Base-by-base conservation (phyloP, 2,329 filamentous ascomycete species). In the Penicillium sp. region DNA sequence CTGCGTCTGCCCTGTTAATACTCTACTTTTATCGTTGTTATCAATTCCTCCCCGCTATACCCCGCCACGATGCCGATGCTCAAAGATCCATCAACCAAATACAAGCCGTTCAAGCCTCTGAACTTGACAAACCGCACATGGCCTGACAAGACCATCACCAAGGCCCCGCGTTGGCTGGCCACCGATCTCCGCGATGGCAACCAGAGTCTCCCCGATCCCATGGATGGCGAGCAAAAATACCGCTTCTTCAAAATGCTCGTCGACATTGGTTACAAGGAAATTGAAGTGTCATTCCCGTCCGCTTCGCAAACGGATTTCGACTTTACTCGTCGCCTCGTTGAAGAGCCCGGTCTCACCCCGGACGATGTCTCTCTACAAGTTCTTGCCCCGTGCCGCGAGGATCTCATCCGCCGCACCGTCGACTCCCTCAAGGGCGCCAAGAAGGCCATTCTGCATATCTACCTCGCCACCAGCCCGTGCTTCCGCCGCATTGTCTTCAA, bases 181-280 rank as follows among this genome's bases (percentile, higher is more conserved):
- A 94, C 89, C 32, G 87, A 93, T 68, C 74, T 94, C 61, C 78
- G 91, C 63, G 91, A 97, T 76, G 91, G 90, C 47, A 96, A 96
- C 76, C 91, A 97, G 75, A 90, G 85, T 69, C 76, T 95, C 69
- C 83, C 88, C 27, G 88, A 95, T 68, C 90, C 91, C 54, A 96
- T 97, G 90, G 93, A 89, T 64, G 89, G 89, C 58, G 88, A 95
- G 40, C 89, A 96, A 76, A 97, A 97, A 74, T 93, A 86, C 82
- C 77, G 78, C 51, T 97, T 90, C 77, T 97, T 97, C 77, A 84
- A 90, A 72, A 94, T 95, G 89, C 81, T 97, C 44, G 82, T 85
- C 62, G 83, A 91, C 51, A 78, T 96, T 40, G 91, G 93, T 59
- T 97, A 94, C 78, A 97, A 96, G 74, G 91, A 97, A 73, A 96